Percentiles rank a stretch among this genome's conserved stretches.
These are phyloP conservation scores for Circinella minor DNA, from an alignment of 371 early-diverging fungal species.

Conservation along the genomic window DNA sequence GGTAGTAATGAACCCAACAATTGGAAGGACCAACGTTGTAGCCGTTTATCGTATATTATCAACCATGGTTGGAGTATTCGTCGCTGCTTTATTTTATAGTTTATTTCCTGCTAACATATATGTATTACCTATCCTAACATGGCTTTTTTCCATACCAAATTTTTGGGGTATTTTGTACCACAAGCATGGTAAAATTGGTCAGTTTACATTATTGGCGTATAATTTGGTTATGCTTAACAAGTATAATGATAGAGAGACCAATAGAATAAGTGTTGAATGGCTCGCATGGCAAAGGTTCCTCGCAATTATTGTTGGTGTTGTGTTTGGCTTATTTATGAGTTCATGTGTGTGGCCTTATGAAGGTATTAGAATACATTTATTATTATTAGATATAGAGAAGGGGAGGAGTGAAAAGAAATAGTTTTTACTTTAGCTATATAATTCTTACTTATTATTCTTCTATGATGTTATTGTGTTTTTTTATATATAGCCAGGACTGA, in stretches of 20 bases:
- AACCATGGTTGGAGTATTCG: conserved; percentile 70
- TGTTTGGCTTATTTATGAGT: conserved; percentile 71
- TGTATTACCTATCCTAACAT: conserved; percentile 60
- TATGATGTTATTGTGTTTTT: not conserved
- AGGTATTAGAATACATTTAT: not conserved
- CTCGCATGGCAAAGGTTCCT: conserved; percentile 70
- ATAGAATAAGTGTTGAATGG: conserved; percentile 52
- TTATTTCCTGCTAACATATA: conserved; percentile 59
- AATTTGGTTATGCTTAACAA: conserved; percentile 80
- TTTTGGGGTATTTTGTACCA: conserved; percentile 73
- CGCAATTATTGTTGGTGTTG: conserved; percentile 75
- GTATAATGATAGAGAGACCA: conserved; percentile 72
- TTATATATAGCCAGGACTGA: conserved; percentile 71
- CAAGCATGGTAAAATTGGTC: conserved; percentile 78
- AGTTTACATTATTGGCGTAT: conserved; percentile 77
- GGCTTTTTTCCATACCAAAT: conserved; percentile 74
- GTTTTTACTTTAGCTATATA: no score
- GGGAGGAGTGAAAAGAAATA: not conserved
- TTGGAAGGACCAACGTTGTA: conserved; percentile 79
- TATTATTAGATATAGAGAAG: no score
- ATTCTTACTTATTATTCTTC: no score
- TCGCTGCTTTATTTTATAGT: conserved; percentile 62
- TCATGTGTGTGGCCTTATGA: conserved; percentile 83
- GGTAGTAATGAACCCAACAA: conserved; percentile 87
- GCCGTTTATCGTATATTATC: conserved; percentile 81